These are phyloP conservation scores for Toxoplasma gondii DNA, from an alignment of 169 alveolate genomes.

Conservation along the genomic window DNA sequence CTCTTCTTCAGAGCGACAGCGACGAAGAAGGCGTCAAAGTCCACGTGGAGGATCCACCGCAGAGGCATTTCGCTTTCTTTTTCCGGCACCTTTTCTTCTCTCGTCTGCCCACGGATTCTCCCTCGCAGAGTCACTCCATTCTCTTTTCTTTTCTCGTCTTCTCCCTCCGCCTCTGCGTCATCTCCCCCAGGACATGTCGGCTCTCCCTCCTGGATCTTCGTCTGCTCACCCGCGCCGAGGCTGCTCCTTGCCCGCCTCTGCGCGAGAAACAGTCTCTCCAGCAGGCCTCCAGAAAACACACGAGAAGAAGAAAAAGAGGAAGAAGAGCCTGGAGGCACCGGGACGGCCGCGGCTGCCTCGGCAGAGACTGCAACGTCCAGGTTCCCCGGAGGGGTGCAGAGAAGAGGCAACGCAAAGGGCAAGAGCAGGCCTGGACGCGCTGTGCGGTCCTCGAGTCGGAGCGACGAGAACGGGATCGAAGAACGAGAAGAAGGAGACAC, in stretches of 20 bases:
- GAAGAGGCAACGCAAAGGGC: background rate
- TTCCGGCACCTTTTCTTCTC: background rate
- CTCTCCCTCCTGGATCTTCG: background rate
- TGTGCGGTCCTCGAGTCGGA: background rate
- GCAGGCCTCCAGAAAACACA: background rate
- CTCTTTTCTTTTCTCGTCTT: background rate
- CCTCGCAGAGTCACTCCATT: background rate
- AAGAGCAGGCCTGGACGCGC: background rate
- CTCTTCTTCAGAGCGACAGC: constrained; percentile 61
- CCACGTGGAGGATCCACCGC: constrained; percentile 59
- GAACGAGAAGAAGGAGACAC: background rate
- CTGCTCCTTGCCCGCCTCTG: background rate
- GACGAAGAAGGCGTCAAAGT: constrained; percentile 68
- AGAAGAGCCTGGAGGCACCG: background rate
- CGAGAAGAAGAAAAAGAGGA: constrained; percentile 32
- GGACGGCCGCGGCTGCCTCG: constrained; percentile 27
- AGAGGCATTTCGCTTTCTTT: background rate
- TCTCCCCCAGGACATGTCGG: background rate
- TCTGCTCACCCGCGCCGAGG: background rate
- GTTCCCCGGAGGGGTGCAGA: background rate
- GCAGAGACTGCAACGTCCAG: constrained; percentile 7
- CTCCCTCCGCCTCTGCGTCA: background rate
- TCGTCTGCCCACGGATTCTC: background rate
- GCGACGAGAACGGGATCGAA: background rate
- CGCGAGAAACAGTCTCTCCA: background rate